Base-by-base conservation (phyloP, 139 green algal species). In the Protoeuglena noctilucae region DNA sequence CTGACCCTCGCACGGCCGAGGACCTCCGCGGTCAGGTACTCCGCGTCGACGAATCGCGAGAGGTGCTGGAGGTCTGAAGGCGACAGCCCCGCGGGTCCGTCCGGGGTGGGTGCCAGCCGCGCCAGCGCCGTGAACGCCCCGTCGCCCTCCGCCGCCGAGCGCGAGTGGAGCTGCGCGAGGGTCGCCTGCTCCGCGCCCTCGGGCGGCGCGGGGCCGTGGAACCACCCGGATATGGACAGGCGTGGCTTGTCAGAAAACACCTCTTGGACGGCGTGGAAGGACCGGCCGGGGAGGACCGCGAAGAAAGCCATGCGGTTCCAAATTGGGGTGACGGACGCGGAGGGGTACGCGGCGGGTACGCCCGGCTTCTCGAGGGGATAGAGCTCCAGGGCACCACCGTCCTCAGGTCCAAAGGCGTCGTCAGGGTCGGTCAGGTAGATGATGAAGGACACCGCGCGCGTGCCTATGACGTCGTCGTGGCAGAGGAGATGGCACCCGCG, bases 361-460 rank as follows among this genome's bases (percentile, higher is more conserved):
- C 34, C 34, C 19, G 23, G 5, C 4, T 26, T 28, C 17, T 30
- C 28, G 14, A 69, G 51, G 2, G 75, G 74, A 62, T 87, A 94
- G 23, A 94, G 71, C 74, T 93, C 85, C 57, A 94, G 73, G 14
- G 76, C 77, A 17, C 85, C 85, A 14, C 85, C 85, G 50, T 93
- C 82, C 40, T 70, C 64, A 3, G 57, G 60, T 0, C 43, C 67
- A 84, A 84, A 94, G 0, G 46, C 43, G 5, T 76, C 61, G 23
- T 89, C 80, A 0, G 85, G 84, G 69, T 94, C 84, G 18, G 84
- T 89, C 4, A 94, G 70, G 65, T 94, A 94, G 28, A 94, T 76
- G 55, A 94, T 93, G 67, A 76, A 94, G 0, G 75, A 88, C 39
- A 94, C 78, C 9, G 9, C 9, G 40, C 62, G 48, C n/a, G 51